Conservation (phyloP, 768 basidiomycete genomes). For the Termitomyces sp. region DNA sequence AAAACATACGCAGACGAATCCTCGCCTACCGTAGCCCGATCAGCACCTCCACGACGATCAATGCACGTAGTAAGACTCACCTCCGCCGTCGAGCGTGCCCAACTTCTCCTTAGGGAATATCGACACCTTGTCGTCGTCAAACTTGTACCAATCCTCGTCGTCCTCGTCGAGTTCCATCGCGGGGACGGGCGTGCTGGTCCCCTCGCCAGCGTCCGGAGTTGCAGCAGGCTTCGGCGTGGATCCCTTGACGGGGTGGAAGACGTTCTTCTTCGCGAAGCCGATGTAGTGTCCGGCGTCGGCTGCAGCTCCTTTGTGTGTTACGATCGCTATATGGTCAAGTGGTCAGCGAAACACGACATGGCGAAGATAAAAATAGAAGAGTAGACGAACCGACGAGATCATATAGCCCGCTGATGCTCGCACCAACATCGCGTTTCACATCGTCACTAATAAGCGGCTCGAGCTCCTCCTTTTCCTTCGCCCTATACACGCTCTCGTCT, state of each 20-base stretch:
- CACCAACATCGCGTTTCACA: slow-evolving; percentile 62
- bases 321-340: slow-evolving; percentile 56
- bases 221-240: slow-evolving; percentile 14
- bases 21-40: slow-evolving; percentile 43
- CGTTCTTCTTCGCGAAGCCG: slow-evolving; percentile 79
- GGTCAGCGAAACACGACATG: not conserved
- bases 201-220: slow-evolving; percentile 12
- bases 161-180: slow-evolving; percentile 45
- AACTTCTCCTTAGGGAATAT: slow-evolving; percentile 84
- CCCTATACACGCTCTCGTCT: slow-evolving; percentile 59
- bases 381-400: slow-evolving; percentile 69
- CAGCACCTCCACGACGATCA: not conserved
- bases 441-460: slow-evolving; percentile 57
- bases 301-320: slow-evolving; percentile 94
- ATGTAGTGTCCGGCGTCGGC: slow-evolving; percentile 98
- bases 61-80: slow-evolving; percentile 21
- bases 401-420: slow-evolving; percentile 78
- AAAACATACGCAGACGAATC: slow-evolving; percentile 88
- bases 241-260: slow-evolving; percentile 43
- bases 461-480: slow-evolving; percentile 61
- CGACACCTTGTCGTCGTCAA: slow-evolving; percentile 93
- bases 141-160: slow-evolving; percentile 91
- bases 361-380: not conserved
- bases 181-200: slow-evolving; percentile 10
- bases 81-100: slow-evolving; percentile 82